phyloP scores from a whole-genome alignment of 108 stramenopile genomes.

The Skeletonema tropicum region DNA sequence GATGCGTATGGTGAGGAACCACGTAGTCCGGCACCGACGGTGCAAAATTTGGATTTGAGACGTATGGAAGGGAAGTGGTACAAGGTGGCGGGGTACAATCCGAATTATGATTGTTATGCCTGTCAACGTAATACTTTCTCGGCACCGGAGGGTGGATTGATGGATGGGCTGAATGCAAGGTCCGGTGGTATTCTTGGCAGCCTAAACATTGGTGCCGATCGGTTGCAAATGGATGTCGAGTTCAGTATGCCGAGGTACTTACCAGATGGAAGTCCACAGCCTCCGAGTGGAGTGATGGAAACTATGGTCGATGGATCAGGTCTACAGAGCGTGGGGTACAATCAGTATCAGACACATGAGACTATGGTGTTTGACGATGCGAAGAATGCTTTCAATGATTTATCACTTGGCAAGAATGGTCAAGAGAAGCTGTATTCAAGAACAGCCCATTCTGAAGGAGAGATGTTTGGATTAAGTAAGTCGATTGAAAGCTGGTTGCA shows the following conservation, averaged over 20 bases:
- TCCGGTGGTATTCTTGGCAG: conserved; percentile 39
- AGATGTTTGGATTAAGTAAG: conserved; percentile 94
- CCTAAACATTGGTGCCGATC: conserved; percentile 42
- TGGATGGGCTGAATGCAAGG: conserved; percentile 23
- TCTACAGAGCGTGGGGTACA: conserved; percentile 74
- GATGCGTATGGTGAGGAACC: conserved; percentile 83
- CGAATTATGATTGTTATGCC: conserved; percentile 97
- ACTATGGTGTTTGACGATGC: conserved; percentile 84
- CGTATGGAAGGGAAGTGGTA: conserved; percentile 94
- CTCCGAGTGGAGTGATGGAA: conserved; percentile 74
- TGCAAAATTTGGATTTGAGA: conserved; percentile 77
- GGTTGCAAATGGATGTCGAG: conserved; percentile 85
- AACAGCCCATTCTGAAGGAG: conserved; percentile 91
- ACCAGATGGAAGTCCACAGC: conserved; percentile 84
- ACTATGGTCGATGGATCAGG: conserved; percentile 45
- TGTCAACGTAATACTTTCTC: conserved; percentile 96
- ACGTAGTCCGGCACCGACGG: conserved; percentile 77
- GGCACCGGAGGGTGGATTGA: conserved; percentile 42
- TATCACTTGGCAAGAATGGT: conserved; percentile 55
- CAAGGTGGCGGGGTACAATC: conserved; percentile 96
- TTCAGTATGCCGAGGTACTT: conserved; percentile 92
- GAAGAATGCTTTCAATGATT: conserved; percentile 30
- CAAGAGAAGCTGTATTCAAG: conserved; percentile 71
- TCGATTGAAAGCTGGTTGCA: conserved; percentile 1
- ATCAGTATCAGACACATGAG: conserved; percentile 84